Percentiles rank a stretch among this genome's conserved stretches.
Conservation (phyloP, 2,329 filamentous ascomycete species). For the Clarireedia hainanense region DNA sequence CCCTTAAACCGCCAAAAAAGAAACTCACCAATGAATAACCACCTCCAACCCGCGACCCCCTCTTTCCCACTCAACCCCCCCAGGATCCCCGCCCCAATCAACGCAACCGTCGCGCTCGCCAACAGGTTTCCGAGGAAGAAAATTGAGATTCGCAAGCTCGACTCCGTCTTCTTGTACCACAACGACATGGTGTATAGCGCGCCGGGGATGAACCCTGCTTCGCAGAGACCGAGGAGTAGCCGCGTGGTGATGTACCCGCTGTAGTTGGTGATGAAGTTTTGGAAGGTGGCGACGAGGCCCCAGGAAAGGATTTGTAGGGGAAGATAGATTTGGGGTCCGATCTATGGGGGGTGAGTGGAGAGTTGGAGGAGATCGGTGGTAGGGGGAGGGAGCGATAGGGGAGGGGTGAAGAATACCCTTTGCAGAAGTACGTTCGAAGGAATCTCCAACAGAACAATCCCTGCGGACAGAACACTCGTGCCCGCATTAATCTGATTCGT, state of each 20-base stretch:
- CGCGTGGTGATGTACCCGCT: constrained; percentile 40
- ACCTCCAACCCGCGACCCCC: constrained; percentile 43
- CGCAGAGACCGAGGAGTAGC: constrained; percentile 42
- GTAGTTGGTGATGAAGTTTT: constrained; percentile 41
- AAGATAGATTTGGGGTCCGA: background rate
- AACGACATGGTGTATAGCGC: constrained; percentile 45
- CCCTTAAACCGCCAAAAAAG: no score
- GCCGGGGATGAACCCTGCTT: constrained; percentile 45
- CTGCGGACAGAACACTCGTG: background rate
- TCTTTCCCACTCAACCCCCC: constrained; percentile 36
- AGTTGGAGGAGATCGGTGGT: background rate
- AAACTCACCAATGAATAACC: constrained; percentile 24
- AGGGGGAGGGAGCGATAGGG: no score
- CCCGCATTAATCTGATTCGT: background rate
- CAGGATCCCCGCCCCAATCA: constrained; percentile 45
- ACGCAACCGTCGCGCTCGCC: constrained; percentile 30
- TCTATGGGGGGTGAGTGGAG: background rate
- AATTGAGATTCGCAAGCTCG: constrained; percentile 38
- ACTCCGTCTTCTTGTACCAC: constrained; percentile 42
- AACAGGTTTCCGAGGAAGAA: constrained; percentile 43
- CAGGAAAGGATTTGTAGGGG: background rate
- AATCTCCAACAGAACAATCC: background rate
- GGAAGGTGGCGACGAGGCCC: constrained; percentile 31
- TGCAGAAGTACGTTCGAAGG: background rate
- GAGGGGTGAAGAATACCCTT: background rate